These are phyloP conservation scores for Solanum pinnatisectum DNA, from an alignment of 257 asterid genomes.

Conservation along the genomic window DNA sequence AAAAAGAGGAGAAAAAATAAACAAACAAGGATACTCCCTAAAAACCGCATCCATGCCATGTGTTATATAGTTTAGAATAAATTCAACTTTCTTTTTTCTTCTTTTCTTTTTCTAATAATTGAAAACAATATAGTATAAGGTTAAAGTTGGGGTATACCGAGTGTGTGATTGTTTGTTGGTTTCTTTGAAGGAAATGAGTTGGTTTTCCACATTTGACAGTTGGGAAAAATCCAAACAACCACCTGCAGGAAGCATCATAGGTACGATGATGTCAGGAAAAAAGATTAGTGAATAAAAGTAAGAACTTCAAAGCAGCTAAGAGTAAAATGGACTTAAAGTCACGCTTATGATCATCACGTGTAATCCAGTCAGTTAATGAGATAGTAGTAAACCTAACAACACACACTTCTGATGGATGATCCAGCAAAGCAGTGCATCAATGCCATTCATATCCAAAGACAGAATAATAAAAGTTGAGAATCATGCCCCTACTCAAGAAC, in stretches of 20 bases:
- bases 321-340: neutral
- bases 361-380: neutral
- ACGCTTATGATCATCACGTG: constrained; percentile 1
- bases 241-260: constrained; percentile 34
- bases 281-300: constrained; percentile 9
- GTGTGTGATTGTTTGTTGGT: constrained; percentile 19
- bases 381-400: neutral
- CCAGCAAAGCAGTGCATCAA: neutral
- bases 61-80: constrained; percentile 27
- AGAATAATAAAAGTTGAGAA: neutral
- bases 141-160: constrained; percentile 25
- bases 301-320: constrained; percentile 1
- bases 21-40: constrained; percentile 18
- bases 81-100: neutral
- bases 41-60: constrained; percentile 63
- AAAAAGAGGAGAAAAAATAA: neutral
- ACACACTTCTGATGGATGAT: neutral
- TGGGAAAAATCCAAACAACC: constrained; percentile 25
- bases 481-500: neutral
- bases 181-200: constrained; percentile 20
- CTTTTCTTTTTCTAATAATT: constrained; percentile 5
- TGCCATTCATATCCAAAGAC: neutral
- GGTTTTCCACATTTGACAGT: constrained; percentile 42
- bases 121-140: constrained; percentile 39
- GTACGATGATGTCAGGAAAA: constrained; percentile 10